Evolutionary conservation across 2,329 filamentous ascomycete species (phyloP), one percentile per base, ranked within the genome.

Genomic region (Fusarium tricinctum): DNA sequence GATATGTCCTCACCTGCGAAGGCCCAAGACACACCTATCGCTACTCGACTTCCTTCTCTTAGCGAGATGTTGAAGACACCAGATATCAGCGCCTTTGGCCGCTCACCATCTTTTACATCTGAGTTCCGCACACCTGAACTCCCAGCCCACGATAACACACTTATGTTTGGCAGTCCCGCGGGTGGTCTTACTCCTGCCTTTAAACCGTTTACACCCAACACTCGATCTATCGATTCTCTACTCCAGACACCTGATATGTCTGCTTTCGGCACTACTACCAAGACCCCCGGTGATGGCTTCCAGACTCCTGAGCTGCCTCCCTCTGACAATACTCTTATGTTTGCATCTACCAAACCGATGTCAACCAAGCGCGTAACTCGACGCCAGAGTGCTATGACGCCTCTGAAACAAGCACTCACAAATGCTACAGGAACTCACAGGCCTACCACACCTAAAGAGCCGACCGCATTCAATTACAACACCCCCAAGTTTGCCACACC

Each of bases 111-210:
- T 2, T 45, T 42, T 13, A 6, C 47, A 15, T 19, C 26, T 19
- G 14, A 6, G 3, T 53, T 60, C n/a, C 17, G 23, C 13, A 69
- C 62, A 12, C 66, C 66, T 13, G 58, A 67, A 38, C 47, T 67
- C 1, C 63, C 63, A 4, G 23, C 46, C 3, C 14, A 40, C 5
- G 61, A 67, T 4, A 61, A 65, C 47, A 67, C 63, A 5, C 35
- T 66, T 13, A 8, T 55, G 2, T 66, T 66, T 15, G n/a, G 54
- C 2, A 47, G 50, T 28, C 40, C 49, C 1, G n/a, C 43, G 5
- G 35, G 35, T n/a, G 35, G 17, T 38, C 17, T 38, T 38, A n/a
- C 35, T 17, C 35, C 35, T 38, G 35, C 35, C n/a, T 38, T 38
- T 19, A 17, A n/a, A 17, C 9, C 9, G 8, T n/a, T 17, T 38